A percentile compares a stretch with the other conserved stretches of the same genome.
Conservation (phyloP, 2,329 filamentous ascomycete species). For the Neoscytalidium dimidiatum region DNA sequence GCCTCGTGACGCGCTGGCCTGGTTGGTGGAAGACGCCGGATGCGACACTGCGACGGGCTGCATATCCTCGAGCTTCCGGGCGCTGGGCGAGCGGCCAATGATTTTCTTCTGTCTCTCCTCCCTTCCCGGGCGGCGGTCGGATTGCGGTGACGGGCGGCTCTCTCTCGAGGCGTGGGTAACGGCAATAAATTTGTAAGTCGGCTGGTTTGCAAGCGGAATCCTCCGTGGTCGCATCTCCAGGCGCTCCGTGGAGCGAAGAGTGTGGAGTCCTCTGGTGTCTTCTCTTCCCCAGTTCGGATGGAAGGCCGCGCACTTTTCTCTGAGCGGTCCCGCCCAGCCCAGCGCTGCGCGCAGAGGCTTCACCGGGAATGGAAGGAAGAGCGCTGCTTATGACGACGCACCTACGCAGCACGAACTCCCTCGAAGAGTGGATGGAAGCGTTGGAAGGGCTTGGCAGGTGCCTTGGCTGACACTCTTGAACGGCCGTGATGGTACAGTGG, state of each 20-base stretch:
- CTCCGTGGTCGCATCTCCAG: not conserved
- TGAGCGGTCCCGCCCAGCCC: not conserved
- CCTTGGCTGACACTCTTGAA: conserved; percentile 4
- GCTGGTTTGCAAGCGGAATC: not conserved
- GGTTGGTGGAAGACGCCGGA: conserved; percentile 5
- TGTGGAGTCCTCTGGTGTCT: not conserved
- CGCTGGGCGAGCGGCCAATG: not conserved
- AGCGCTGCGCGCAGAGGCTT: too few relatives aligned
- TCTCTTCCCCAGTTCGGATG: not conserved
- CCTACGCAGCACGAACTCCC: not conserved
- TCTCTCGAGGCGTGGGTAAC: not conserved
- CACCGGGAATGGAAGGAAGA: conserved; percentile 1
- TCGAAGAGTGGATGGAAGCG: not conserved
- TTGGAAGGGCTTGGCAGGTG: not conserved
- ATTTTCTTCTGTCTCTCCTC: not conserved
- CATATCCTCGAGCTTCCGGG: not conserved
- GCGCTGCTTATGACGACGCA: conserved; percentile 10
- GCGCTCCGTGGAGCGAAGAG: not conserved
- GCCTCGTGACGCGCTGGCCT: not conserved
- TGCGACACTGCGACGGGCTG: not conserved
- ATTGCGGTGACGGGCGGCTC: not conserved
- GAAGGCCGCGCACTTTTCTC: conserved; percentile 4
- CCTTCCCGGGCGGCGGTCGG: not conserved
- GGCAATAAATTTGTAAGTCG: not conserved
- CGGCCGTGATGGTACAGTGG: too few relatives aligned